Evolutionary conservation across 106 monocot genomes (phyloP), one percentile per base, ranked within the genome.

Genomic region (Dactylorhiza incarnata): DNA sequence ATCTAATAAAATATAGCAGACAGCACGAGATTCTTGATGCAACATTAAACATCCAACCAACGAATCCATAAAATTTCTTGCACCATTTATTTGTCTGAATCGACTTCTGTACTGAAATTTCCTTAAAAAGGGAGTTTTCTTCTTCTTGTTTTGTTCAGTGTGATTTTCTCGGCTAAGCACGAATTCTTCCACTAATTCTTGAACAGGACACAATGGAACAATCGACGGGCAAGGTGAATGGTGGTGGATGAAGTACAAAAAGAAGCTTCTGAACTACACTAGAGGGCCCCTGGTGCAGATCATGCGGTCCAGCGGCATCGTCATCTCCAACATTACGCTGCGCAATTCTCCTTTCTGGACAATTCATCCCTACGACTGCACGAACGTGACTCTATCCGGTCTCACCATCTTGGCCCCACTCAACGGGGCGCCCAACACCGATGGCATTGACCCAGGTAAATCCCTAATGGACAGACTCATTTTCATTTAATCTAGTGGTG

Each of bases 321-420:
- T 86, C 16, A 86, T 86, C 75, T 86, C 86, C 24, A 80, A 86
- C 65, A 83, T 83, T 46, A 86, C 86, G 26, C 65, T 86, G 0
- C 77, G 83, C 47, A 72, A 86, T 78, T 86, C 86, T 50, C 86
- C 86, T 78, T 86, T 86, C 65, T 86, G 86, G 86, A 86, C 86
- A 8, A 62, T 86, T 5, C 86, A 86, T 70, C 86, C 86, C 2
- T 86, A 80, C 55, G 86, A 86, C 19, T 86, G 86, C 80, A 83
- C 56, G 52, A 86, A 86, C 66, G 71, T 86, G 6, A 86, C 77
- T 26, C 45, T 86, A 22, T 74, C 80, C n/a, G 71, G 83, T 43
- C 76, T 86, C 4, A 80, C 86, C 68, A 86, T 86, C 49, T 75
- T 86, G 55, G 82, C 86, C 53, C 86, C 86, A 20, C 48, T 86